Evolutionary conservation across 371 early-diverging fungal genomes (phyloP), one percentile per base, ranked within the genome.

Genomic region (Mortierella sp.): DNA sequence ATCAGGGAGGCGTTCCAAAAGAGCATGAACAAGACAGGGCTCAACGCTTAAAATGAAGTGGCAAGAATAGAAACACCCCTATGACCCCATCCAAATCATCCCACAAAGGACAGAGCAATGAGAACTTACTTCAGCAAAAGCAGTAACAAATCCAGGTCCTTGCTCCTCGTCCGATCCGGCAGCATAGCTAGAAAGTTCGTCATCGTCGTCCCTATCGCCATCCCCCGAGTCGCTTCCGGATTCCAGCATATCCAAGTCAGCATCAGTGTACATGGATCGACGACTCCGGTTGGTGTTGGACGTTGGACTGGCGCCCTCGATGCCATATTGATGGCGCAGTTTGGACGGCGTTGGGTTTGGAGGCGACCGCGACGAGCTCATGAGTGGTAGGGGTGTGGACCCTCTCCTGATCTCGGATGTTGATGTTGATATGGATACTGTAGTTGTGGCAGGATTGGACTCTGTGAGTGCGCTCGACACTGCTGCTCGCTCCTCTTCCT

Each of bases 341-440:
- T 73, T 75, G 59, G 82, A 70, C 9, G 79, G 73, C 0, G 48
- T 76, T 28, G 82, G 76, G 37, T 82, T 82, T 3, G 54, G 67
- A 53, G 82, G 82, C 8, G 82, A 82, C 5, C 78, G 75, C 14
- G 78, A 67, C 10, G 61, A 77, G 4, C 34, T 40, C 70, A 77
- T 31, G 24, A 53, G 54, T 5, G 75, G 48, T 14, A 54, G 54
- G 5, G 75, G 48, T 4, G 64, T 48, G 5, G 79, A 69, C 28
- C 73, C 76, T 55, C 76, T 73, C 37, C 79, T 70, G 26, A 70
- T 55, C 48, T 84, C 85, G 0, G 85, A 81, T 6, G 81, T 84
- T 0, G 78, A 81, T 31, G 78, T 81, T 19, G 85, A 81, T 16
- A 76, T 78, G 21, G 82, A 86, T 0, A 82, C 79, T 4, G 86